Evolutionary conservation across 805 yeast species (phyloP), one percentile per base, ranked within the genome.

Genomic region (Cyberlindnera amylophila): DNA sequence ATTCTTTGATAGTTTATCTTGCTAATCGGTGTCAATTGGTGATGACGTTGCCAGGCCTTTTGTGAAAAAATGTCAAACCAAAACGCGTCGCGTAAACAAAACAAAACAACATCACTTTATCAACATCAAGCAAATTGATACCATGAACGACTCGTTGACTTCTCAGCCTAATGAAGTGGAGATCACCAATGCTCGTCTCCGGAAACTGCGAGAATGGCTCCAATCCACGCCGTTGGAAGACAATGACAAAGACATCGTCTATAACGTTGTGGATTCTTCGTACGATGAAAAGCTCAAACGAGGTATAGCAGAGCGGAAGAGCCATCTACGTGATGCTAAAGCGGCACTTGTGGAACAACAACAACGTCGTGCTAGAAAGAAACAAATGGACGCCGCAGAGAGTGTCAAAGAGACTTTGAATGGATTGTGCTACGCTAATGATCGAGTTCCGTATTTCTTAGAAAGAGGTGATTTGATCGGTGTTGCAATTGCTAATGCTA

Each of bases 401-500:
- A 16, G 15, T 3, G 13, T 6, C 15, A 34, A 37, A 23, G 38
- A 39, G 12, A 28, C 32, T 18, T 32, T 44, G n/a, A 42, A 34
- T 7, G 56, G 54, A 1, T 28, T 40, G 2, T 7, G 14, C 16
- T 39, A 33, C 12, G 32, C 58, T 0, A 50, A 49, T 27, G 51
- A 51, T 9, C 42, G 50, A 9, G 16, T 57, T 0, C 54, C 61
- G 0, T 44, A 52, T 17, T 44, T 44, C 13, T 33, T 44, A 12
- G 57, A 50, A 36, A 44, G 61, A 19, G 59, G 55, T 12, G 61
- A 57, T 41, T 41, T 45, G 3, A 49, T 55, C n/a, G 56, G 53
- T 23, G 46, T 54, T 7, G 37, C 51, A 0, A 19, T 55, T 40
- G 54, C 58, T 0, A 42, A 32, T 15, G 37, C 39, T 2, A 49